phyloP scores from a whole-genome alignment of 345 rosid genomes.

The Syzygium aromaticum region DNA sequence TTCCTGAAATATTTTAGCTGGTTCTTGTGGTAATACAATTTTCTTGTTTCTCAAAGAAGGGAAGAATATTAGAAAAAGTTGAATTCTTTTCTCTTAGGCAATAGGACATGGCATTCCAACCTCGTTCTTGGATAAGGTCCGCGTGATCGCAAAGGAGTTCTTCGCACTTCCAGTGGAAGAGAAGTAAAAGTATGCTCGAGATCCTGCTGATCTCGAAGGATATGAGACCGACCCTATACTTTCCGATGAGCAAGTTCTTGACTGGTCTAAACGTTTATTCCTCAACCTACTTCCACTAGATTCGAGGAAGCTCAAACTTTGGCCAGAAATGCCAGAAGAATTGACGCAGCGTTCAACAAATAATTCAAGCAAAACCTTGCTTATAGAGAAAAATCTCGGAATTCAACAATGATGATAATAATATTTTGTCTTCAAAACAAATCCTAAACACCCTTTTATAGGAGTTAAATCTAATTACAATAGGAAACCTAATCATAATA shows the following conservation, averaged over 20 bases:
- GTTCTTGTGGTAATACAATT: too few relatives aligned
- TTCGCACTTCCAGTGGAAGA: constrained; percentile 21
- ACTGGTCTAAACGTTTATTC: constrained; percentile 28
- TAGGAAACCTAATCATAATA: too few relatives aligned
- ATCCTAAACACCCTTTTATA: too few relatives aligned
- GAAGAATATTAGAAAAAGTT: background rate
- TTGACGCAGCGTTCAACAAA: too few relatives aligned
- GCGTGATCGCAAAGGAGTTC: constrained; percentile 10
- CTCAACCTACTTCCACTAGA: constrained; percentile 17
- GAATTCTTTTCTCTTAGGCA: constrained; percentile 2
- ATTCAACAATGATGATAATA: too few relatives aligned
- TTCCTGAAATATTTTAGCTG: background rate
- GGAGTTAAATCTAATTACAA: too few relatives aligned
- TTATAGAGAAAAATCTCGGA: too few relatives aligned
- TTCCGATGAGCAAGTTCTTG: constrained; percentile 20
- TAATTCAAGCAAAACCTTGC: too few relatives aligned
- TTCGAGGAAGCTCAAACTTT: constrained; percentile 6
- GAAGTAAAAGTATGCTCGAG: constrained; percentile 18
- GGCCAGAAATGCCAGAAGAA: constrained; percentile 28
- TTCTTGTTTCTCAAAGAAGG: background rate
- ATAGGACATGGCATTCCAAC: constrained; percentile 27
- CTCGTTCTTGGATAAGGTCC: constrained; percentile 13
- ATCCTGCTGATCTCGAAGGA: constrained; percentile 18
- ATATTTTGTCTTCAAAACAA: too few relatives aligned
- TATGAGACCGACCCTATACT: constrained; percentile 25